Percentiles rank a stretch among this genome's conserved stretches.
Conservation (phyloP, 2,329 filamentous ascomycete species). For the Conoideocrella luteorostrata region DNA sequence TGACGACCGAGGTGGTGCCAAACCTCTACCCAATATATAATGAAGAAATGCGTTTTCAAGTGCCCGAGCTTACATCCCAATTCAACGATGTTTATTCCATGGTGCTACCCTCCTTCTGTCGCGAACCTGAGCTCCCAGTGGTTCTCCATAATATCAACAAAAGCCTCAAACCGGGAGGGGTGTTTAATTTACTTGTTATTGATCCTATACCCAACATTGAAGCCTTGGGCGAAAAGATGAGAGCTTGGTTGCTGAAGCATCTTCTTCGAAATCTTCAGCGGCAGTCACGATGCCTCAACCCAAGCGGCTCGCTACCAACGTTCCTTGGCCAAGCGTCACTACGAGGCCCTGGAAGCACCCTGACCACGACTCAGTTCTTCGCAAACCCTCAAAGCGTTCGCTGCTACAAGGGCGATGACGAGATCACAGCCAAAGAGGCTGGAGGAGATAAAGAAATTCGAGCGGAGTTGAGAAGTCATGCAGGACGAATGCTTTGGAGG, state of each 20-base stretch:
- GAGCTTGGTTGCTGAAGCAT: slow-evolving; percentile 56
- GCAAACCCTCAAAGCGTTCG: slow-evolving; percentile 31
- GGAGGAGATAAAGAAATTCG: slow-evolving; percentile 26
- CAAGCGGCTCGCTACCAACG: slow-evolving; percentile 49
- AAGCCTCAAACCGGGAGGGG: slow-evolving; percentile 47
- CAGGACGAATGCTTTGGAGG: slow-evolving; percentile 53
- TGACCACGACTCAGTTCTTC: slow-evolving; percentile 43
- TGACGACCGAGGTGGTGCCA: slow-evolving; percentile 3
- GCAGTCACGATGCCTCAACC: slow-evolving; percentile 53
- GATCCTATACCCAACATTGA: slow-evolving; percentile 53
- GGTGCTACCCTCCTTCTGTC: slow-evolving; percentile 49
- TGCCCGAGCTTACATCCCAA: slow-evolving; percentile 32
- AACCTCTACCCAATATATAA: slow-evolving; percentile 6
- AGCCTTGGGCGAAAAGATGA: slow-evolving; percentile 51
- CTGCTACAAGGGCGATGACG: slow-evolving; percentile 15
- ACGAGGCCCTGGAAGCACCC: slow-evolving; percentile 38
- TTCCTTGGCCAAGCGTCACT: slow-evolving; percentile 54
- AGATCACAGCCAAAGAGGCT: slow-evolving; percentile 16
- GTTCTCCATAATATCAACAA: slow-evolving; percentile 52
- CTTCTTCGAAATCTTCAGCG: slow-evolving; percentile 53
- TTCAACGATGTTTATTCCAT: slow-evolving; percentile 48
- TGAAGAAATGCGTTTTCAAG: slow-evolving; percentile 16
- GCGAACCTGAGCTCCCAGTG: slow-evolving; percentile 48
- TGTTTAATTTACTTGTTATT: slow-evolving; percentile 54
- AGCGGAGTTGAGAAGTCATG: slow-evolving; percentile 43